Base-by-base conservation (phyloP, 2,329 filamentous ascomycete genomes). In the Trichoderma arundinaceum region DNA sequence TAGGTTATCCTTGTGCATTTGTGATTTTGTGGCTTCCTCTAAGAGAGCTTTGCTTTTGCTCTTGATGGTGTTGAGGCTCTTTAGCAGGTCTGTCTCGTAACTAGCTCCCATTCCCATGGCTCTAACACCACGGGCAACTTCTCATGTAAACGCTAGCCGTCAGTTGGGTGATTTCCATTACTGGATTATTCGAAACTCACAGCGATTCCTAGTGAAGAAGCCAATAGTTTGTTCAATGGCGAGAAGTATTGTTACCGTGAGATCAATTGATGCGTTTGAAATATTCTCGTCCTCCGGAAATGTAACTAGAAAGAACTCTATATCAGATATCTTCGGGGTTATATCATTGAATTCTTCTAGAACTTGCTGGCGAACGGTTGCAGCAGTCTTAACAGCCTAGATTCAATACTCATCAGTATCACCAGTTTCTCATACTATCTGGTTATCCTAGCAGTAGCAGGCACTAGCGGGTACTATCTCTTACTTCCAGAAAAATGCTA, bases 191-290 rank as follows among this genome's bases (percentile, higher is more conserved):
- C 12, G 4, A 4, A 19, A 48, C 41, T 35, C 19, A 62, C 59
- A 39, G 15, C 38, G 35, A 32, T 62, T 52, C n/a, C 51, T 62
- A 7, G 15, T 62, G 32, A 62, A 62, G 22, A 62, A 62, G 2
- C 51, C 38, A 7, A 62, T 62, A 2, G 48, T 48, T 9, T 28
- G 4, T 44, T 62, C 59, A 13, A 62, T 38, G 4, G 22, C 59
- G 12, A 43, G 28, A 5, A 62, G 51, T 8, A 48, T 53, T 7
- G 22, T n/a, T 4, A 53, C 33, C 5, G 38, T 62, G 7, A 62
- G 15, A 15, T 62, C 48, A 8, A 62, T 38, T 1, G 59, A 62
- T 35, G 59, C 59, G 7, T 54, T 62, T 35, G 17, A 4, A 3
- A 62, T 54, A 8, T 62, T 62, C 7, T 19, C 19, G 19, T 62